These are phyloP conservation scores for Auriculariales sp. DNA, from an alignment of 768 basidiomycete genomes.

Conservation along the genomic window DNA sequence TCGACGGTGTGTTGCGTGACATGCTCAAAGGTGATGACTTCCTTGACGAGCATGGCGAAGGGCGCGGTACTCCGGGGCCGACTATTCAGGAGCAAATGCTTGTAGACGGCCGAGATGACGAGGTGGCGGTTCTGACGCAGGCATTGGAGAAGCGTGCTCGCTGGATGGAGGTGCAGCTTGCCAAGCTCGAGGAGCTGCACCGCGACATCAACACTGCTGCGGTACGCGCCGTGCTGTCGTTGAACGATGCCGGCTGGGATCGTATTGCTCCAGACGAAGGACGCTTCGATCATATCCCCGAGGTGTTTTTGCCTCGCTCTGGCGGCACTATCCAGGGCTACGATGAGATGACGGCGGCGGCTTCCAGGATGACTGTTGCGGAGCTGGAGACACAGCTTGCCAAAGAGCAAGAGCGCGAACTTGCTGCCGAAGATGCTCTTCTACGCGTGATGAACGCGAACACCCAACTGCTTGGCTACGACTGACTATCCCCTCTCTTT, in stretches of 20 bases:
- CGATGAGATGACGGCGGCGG: conserved; percentile 45
- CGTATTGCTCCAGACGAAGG: conserved; percentile 21
- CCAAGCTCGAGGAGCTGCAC: conserved; percentile 78
- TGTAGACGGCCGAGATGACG: conserved; percentile 54
- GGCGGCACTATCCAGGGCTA: conserved; percentile 56
- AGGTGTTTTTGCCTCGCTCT: conserved; percentile 44
- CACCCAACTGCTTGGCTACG: conserved; percentile 2
- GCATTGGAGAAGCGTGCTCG: conserved; percentile 79
- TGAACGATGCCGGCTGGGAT: conserved; percentile 83
- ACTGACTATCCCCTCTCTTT: too few species aligned
- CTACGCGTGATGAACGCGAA: conserved; percentile 49
- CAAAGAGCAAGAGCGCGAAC: conserved; percentile 56
- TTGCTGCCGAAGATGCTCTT: conserved; percentile 60
- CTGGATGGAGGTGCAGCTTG: conserved; percentile 87
- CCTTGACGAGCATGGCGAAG: conserved; percentile 55
- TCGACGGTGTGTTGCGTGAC: conserved; percentile 71
- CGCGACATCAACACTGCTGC: conserved; percentile 84
- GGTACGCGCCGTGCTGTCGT: conserved; percentile 63
- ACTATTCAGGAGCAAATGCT: conserved; percentile 16
- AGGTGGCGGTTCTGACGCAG: conserved; percentile 69
- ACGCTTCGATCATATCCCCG: conserved; percentile 7
- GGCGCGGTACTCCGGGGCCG: not conserved
- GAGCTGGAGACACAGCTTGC: conserved; percentile 64
- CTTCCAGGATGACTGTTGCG: conserved; percentile 41
- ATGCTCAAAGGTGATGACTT: conserved; percentile 85